A percentile compares a stretch with the other conserved stretches of the same genome.
These are phyloP conservation scores for Suhomyces pyralidae DNA, from an alignment of 805 yeast genomes.

Conservation along the genomic window DNA sequence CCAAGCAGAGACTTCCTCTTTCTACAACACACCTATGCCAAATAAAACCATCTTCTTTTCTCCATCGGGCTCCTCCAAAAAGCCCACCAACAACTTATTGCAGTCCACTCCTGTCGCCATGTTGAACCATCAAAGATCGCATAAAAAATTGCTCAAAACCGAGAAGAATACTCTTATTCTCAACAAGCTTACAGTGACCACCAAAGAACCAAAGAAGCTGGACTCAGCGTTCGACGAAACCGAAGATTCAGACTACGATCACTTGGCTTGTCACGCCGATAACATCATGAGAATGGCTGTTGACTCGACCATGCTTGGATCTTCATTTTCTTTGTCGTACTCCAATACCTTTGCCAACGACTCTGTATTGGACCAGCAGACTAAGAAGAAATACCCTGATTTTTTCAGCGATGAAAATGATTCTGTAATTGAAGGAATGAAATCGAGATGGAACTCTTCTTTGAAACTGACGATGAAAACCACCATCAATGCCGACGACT, in stretches of 20 bases:
- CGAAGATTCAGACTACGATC: slow-evolving; percentile 31
- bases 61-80: slow-evolving; percentile 21
- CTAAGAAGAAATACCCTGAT: slow-evolving; percentile 13
- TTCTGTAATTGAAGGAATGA: slow-evolving; percentile 16
- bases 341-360: slow-evolving; percentile 37
- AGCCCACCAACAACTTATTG: slow-evolving; percentile 10
- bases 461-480: slow-evolving; percentile 19
- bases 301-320: slow-evolving; percentile 45
- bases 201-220: neutral
- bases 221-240: neutral
- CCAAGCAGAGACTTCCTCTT: slow-evolving; percentile 11
- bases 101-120: slow-evolving; percentile 27
- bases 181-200: neutral
- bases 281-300: slow-evolving; percentile 47
- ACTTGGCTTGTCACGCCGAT: slow-evolving; percentile 46
- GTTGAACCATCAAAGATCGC: slow-evolving; percentile 13
- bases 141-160: slow-evolving; percentile 9
- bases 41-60: slow-evolving; percentile 28
- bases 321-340: slow-evolving; percentile 36
- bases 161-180: neutral
- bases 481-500: slow-evolving; percentile 38
- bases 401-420: slow-evolving; percentile 16
- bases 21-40: slow-evolving; percentile 24
- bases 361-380: slow-evolving; percentile 19
- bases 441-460: slow-evolving; percentile 11